Conservation (phyloP, 495 filamentous ascomycete species). For the Aspergillus nidulans region DNA sequence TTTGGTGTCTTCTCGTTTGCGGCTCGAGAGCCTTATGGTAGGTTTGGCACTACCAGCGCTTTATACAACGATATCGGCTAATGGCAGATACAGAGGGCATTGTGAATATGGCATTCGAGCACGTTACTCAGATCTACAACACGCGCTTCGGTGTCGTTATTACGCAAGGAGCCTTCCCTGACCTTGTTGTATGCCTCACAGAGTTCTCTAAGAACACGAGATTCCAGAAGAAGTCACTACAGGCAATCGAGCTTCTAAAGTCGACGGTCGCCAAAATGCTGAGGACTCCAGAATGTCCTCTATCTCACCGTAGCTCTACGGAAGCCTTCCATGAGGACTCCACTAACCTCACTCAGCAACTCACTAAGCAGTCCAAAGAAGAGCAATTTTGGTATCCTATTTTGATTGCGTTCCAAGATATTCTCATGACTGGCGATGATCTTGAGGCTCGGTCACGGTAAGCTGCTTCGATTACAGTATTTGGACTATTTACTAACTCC, state of each 20-base stretch:
- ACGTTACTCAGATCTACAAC: constrained; percentile 96
- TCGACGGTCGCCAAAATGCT: constrained; percentile 91
- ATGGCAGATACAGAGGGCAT: constrained; percentile 62
- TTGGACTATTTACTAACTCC: not conserved
- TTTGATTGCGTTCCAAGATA: constrained; percentile 96
- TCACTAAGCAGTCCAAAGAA: constrained; percentile 65
- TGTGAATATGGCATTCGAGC: constrained; percentile 93
- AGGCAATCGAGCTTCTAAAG: constrained; percentile 92
- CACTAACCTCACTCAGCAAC: constrained; percentile 46
- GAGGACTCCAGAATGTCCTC: constrained; percentile 88
- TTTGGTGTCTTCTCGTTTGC: constrained; percentile 98
- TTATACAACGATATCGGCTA: not conserved
- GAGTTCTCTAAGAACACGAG: constrained; percentile 97
- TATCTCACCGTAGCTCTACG: constrained; percentile 58
- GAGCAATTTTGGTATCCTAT: constrained; percentile 99
- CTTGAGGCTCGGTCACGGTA: constrained; percentile 84
- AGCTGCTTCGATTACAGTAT: constrained; percentile 1
- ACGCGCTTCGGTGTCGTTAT: constrained; percentile 95
- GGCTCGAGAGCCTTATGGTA: constrained; percentile 81
- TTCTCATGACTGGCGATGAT: constrained; percentile 98
- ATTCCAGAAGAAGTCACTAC: constrained; percentile 96
- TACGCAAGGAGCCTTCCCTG: constrained; percentile 92
- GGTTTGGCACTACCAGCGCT: constrained; percentile 10
- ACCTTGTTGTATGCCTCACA: constrained; percentile 91
- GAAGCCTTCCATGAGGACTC: constrained; percentile 38